Evolutionary conservation across 306 rosid species (phyloP).

Genomic region (peach (Prunus persica)): DNA sequence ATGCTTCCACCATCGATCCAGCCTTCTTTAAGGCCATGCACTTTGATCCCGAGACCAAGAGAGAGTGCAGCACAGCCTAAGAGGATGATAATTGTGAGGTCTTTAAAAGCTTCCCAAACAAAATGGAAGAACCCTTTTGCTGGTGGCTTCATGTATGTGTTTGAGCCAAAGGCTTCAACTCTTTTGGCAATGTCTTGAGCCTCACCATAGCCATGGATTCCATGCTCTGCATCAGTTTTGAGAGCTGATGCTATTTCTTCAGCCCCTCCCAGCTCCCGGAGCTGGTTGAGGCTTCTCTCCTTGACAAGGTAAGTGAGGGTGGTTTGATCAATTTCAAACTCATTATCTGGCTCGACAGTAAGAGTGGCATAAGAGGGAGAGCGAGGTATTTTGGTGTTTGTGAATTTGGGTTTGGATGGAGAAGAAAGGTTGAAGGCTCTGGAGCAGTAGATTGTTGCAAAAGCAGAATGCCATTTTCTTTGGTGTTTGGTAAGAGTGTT

Average conservation of each 20-base stretch:
- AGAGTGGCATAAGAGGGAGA: slow-evolving; percentile 25
- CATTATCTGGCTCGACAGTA: neutral
- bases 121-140: slow-evolving; percentile 27
- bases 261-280: slow-evolving; percentile 33
- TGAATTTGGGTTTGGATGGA: neutral
- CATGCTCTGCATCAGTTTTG: slow-evolving; percentile 13
- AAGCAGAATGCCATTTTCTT: slow-evolving; percentile 52
- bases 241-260: slow-evolving; percentile 32
- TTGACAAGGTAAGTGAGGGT: slow-evolving; percentile 22
- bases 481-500: slow-evolving; percentile 1
- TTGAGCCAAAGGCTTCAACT: neutral
- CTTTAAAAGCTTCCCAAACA: slow-evolving; percentile 34
- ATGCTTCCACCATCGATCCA: slow-evolving; percentile 47
- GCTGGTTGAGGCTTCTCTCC: slow-evolving; percentile 27
- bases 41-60: slow-evolving; percentile 37
- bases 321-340: slow-evolving; percentile 20
- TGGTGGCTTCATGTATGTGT: slow-evolving; percentile 29
- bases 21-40: slow-evolving; percentile 36
- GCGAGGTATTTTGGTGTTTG: neutral
- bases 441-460: slow-evolving; percentile 42
- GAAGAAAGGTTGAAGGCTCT: neutral
- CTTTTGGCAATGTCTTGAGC: neutral
- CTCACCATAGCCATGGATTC: slow-evolving; percentile 16
- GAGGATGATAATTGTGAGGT: slow-evolving; percentile 36
- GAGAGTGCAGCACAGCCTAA: slow-evolving; percentile 39